Evolutionary conservation across 148 eudicot species (phyloP).

Genomic region (Drosera capensis): DNA sequence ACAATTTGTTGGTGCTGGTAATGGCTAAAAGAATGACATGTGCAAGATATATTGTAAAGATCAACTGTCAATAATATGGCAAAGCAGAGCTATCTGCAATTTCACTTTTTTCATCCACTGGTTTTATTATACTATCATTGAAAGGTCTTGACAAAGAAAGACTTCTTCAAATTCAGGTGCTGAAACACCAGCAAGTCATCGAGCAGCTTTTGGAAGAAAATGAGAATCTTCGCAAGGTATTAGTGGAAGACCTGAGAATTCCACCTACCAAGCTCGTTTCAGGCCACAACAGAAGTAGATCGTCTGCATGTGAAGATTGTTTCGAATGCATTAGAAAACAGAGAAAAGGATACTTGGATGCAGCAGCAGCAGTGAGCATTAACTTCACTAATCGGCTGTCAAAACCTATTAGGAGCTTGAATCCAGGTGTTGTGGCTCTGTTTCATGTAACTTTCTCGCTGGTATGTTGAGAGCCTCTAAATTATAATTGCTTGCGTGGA

Average conservation of each 20-base stretch:
- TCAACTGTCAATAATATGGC: too few relatives aligned
- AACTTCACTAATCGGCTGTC: too few relatives aligned
- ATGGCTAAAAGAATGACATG: too few relatives aligned
- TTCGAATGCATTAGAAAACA: slow-evolving; percentile 75
- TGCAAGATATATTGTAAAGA: too few relatives aligned
- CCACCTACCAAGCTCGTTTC: slow-evolving; percentile 42
- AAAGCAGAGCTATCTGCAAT: background rate
- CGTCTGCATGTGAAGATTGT: slow-evolving; percentile 61
- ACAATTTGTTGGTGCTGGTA: too few relatives aligned
- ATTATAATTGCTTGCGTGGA: too few relatives aligned
- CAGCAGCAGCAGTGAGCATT: too few relatives aligned
- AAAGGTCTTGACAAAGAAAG: slow-evolving; percentile 1
- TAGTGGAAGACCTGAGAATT: slow-evolving; percentile 74
- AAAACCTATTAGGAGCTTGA: too few relatives aligned
- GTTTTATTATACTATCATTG: too few relatives aligned
- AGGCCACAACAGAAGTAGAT: slow-evolving; percentile 15
- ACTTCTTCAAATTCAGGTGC: slow-evolving; percentile 28
- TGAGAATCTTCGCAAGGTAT: slow-evolving; percentile 60
- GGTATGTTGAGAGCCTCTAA: too few relatives aligned
- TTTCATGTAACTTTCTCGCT: too few relatives aligned
- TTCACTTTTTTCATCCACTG: background rate
- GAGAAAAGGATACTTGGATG: slow-evolving; percentile 49
- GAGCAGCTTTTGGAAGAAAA: slow-evolving; percentile 81
- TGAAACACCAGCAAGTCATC: slow-evolving; percentile 73
- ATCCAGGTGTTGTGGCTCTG: too few relatives aligned